Percentiles rank a stretch among this genome's conserved stretches.
These are phyloP conservation scores for Pseudomassariella vexata DNA, from an alignment of 2,329 filamentous ascomycete genomes.

Conservation along the genomic window DNA sequence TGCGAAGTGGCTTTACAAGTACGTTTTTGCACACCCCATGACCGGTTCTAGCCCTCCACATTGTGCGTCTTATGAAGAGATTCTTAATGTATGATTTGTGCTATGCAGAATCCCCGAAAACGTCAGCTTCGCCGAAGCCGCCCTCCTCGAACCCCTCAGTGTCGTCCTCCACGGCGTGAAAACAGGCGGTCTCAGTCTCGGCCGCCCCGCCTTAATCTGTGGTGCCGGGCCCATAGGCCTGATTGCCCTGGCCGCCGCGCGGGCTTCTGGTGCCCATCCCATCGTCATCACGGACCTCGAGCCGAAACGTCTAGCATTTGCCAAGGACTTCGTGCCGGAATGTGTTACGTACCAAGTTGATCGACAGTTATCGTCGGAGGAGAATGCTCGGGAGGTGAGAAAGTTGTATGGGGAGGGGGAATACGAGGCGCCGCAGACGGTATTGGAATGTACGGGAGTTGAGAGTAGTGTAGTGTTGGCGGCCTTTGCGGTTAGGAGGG, in stretches of 20 bases:
- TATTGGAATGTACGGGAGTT: conserved; percentile 62
- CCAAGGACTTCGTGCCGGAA: conserved; percentile 48
- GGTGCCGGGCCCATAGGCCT: conserved; percentile 61
- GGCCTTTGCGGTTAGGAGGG: conserved; percentile 48
- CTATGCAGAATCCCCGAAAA: conserved; percentile 46
- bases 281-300: conserved; percentile 61
- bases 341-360: conserved; percentile 50
- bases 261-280: conserved; percentile 57
- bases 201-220: conserved; percentile 50
- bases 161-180: conserved; percentile 58
- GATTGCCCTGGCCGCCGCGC: conserved; percentile 49
- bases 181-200: conserved; percentile 45
- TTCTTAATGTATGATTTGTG: no score
- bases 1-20: conserved; percentile 53
- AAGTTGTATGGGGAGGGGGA: conserved; percentile 44
- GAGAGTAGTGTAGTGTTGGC: conserved; percentile 58
- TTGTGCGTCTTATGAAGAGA: no score
- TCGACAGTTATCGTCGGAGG: conserved; percentile 34
- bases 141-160: conserved; percentile 58
- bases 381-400: conserved; percentile 46
- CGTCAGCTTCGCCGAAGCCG: conserved; percentile 52
- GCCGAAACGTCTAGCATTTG: conserved; percentile 48
- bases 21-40: conserved; percentile 3
- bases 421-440: conserved; percentile 50
- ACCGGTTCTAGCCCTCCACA: no score